Base-by-base conservation (phyloP, 345 rosid genomes). In the Lepidium sativum region DNA sequence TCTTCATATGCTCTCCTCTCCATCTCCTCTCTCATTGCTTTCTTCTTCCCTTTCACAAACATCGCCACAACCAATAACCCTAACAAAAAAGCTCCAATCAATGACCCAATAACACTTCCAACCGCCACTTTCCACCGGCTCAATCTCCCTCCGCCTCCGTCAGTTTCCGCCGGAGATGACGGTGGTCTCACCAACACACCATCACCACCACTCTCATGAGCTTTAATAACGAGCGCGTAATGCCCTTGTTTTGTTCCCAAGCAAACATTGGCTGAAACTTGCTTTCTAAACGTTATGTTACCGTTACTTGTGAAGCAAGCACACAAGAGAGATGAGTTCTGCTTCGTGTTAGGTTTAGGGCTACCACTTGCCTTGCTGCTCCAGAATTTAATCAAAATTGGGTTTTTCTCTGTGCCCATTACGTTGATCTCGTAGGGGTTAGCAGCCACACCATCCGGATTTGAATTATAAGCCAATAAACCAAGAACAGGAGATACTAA, bases 1-100 rank as follows among this genome's bases (percentile, higher is more conserved):
- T 70, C 79, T 69, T 75, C 75, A 70, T 75, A 75, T 38, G 75
- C 79, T 65, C 79, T 70, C 1, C 75, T 66, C 69, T 53, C 79
- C 16, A 70, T 23, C 54, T 75, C 72, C 8, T 75, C 76, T 54
- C 71, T 75, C 75, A 65, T 75, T 0, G 79, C 79, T 60, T 75
- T 75, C 56, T 65, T 75, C 79, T 75, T 75, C 60, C 60, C 79
- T 66, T 75, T 75, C 25, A 70, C 64, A 21, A 75, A 32, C 75
- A 75, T 75, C 7, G 79, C 79, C 44, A 75, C 79, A 53, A 75
- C 71, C 43, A 75, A 47, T 43, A 75, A 63, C 6, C 75, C 79
- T 54, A 75, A 11, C 54, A 75, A 17, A 10, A 53, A 17, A 55
- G 72, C 79, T 61, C 72, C 79, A 45, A 75, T 63, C 37, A 60